phyloP scores from a whole-genome alignment of 345 rosid species.

The Linum trigynum region DNA sequence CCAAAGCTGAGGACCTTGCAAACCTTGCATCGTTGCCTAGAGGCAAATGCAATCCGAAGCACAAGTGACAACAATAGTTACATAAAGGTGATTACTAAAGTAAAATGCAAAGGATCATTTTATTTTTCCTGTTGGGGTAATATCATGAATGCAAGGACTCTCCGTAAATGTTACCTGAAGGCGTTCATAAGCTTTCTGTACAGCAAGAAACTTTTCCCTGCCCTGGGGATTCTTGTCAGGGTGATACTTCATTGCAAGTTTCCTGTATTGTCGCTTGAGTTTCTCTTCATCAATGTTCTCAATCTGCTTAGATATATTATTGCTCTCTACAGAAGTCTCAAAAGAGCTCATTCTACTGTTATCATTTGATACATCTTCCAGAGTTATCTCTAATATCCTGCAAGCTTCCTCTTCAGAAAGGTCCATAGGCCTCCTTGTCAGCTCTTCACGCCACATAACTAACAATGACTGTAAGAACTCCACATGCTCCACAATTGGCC shows the following conservation, averaged over 20 bases:
- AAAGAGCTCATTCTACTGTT: constrained; percentile 31
- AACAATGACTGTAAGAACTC: constrained; percentile 90
- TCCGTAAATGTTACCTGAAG: constrained; percentile 53
- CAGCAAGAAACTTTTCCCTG: constrained; percentile 94
- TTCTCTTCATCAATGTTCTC: constrained; percentile 99
- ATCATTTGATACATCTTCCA: constrained; percentile 62
- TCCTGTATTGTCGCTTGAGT: constrained; percentile 95
- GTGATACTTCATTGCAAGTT: constrained; percentile 98
- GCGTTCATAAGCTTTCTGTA: constrained; percentile 96
- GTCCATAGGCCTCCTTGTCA: constrained; percentile 96
- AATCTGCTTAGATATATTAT: constrained; percentile 69
- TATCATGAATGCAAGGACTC: not conserved
- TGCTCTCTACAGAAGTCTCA: constrained; percentile 41
- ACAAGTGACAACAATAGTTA: constrained; percentile 3
- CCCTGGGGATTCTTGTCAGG: constrained; percentile 99
- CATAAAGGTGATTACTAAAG: constrained; percentile 4
- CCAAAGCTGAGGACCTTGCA: constrained; percentile 99
- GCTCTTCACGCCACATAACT: constrained; percentile 99
- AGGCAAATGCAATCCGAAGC: constrained; percentile 11
- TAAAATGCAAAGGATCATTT: not conserved
- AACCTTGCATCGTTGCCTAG: constrained; percentile 98
- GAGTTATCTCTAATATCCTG: constrained; percentile 79
- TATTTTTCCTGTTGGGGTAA: too few species aligned
- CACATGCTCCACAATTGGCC: constrained; percentile 98
- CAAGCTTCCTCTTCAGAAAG: constrained; percentile 99